Base-by-base conservation (phyloP, 2,329 filamentous ascomycete genomes). In the Peltaster fructicola region DNA sequence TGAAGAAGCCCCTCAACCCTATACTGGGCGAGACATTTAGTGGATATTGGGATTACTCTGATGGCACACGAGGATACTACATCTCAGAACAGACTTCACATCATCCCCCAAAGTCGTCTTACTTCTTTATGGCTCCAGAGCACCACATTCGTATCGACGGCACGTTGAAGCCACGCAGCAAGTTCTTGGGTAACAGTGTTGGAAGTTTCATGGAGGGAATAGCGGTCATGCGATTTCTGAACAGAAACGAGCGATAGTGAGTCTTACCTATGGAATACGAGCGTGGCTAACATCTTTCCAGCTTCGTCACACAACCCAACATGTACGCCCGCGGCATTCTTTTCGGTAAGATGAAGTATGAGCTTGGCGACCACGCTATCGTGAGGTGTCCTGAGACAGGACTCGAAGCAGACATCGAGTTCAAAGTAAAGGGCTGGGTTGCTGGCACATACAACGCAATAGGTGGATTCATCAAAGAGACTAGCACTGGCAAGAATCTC, bases 301-400 rank as follows among this genome's bases (percentile, higher is more conserved):
- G 80, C 53, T 79, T 90, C 44, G 56, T 95, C 25, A 95, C 88
- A 4, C 88, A 98, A 46, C 88, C 88, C 10, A 98, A 98, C 57
- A 98, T 98, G 82, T 98, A 98, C 51, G 88, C 85, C 12, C 70
- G 88, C 33, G 85, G 88, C 17, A 95, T 98, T 31, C 61, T 98
- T 6, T 93, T 98, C 44, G 88, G 88, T 23, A 95, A 93, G 52
- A 95, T 98, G 88, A 95, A 93, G 53, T 98, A 95, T 52, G 88
- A 98, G 57, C 69, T 98, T 6, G 88, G 85, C 35, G 85, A 95
- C 49, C 84, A 92, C 56, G 92, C 84, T 48, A 80, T 82, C 41
- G 79, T 98, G 11, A 68, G 74, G 37, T 95, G 88, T 50, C 81
- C 85, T 0, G 85, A 95, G 49, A 67, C 81, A 10, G 74, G 82